phyloP scores from a whole-genome alignment of 1,139 yeast genomes.

The Geotrichum siamense region DNA sequence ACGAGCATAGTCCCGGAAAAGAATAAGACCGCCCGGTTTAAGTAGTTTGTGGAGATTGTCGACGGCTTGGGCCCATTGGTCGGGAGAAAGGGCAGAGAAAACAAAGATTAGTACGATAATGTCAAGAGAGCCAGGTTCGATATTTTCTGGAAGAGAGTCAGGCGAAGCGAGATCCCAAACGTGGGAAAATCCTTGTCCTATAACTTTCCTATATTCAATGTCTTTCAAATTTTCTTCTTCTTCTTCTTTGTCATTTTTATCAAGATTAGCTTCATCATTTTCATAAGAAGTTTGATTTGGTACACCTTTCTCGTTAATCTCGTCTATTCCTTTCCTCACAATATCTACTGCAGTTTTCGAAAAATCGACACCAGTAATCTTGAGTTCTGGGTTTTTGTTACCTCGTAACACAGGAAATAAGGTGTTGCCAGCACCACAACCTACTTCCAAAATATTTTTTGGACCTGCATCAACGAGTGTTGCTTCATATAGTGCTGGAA shows the following conservation, averaged over 20 bases:
- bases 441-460: constrained; percentile 76
- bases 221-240: background rate
- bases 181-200: constrained; percentile 33
- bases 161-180: constrained; percentile 95
- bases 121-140: constrained; percentile 77
- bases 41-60: constrained; percentile 59
- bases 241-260: background rate
- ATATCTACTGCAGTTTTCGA: constrained; percentile 85
- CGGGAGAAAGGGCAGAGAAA: constrained; percentile 85
- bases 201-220: background rate
- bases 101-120: constrained; percentile 90
- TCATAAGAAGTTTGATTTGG: background rate
- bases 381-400: constrained; percentile 70
- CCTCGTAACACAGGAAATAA: constrained; percentile 80
- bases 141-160: constrained; percentile 76
- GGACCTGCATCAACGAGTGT: constrained; percentile 66
- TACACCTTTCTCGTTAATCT: background rate
- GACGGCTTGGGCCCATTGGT: constrained; percentile 82
- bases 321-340: constrained; percentile 40
- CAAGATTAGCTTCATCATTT: background rate
- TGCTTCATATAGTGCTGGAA: constrained; percentile 74
- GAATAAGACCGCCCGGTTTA: constrained; percentile 87
- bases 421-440: constrained; percentile 98
- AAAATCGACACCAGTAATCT: constrained; percentile 82
- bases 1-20: constrained; percentile 92